A percentile compares a stretch with the other conserved stretches of the same genome.
Evolutionary conservation across 2,329 filamentous ascomycete species (phyloP).

Genomic region (Teratosphaeria pseudoeucalypti): DNA sequence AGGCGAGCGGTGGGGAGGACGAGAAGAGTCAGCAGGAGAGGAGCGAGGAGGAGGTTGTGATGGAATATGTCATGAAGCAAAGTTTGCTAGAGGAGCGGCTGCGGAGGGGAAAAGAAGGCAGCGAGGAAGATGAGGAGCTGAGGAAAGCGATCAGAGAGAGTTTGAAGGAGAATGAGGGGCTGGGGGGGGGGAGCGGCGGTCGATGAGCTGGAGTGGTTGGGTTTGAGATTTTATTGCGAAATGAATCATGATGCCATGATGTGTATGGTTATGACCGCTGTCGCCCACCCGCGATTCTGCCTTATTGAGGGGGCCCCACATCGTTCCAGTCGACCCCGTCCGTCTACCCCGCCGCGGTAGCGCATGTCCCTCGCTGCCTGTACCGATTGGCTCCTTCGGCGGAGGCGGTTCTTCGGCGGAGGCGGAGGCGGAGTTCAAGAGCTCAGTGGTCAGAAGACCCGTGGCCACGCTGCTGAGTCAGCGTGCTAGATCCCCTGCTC

Average conservation of each 20-base stretch:
- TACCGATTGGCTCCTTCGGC: no score
- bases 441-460: no score
- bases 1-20: slow-evolving; percentile 1
- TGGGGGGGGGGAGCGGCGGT: not conserved
- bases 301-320: no score
- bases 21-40: slow-evolving; percentile 25
- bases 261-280: not conserved
- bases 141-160: slow-evolving; percentile 47
- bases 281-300: no score
- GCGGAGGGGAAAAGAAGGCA: slow-evolving; percentile 6
- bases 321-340: no score
- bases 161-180: slow-evolving; percentile 26
- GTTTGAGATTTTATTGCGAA: not conserved
- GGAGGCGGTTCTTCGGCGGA: no score
- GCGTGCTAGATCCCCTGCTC: no score
- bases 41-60: slow-evolving; percentile 61
- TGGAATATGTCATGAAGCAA: slow-evolving; percentile 70
- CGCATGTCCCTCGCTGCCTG: no score
- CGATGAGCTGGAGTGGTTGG: not conserved
- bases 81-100: slow-evolving; percentile 58
- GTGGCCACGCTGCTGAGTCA: no score
- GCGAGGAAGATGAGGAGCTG: slow-evolving; percentile 41
- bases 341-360: no score
- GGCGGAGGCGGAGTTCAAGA: no score
- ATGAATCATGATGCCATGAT: not conserved